Evolutionary conservation across 345 rosid genomes (phyloP), one percentile per base, ranked within the genome.

Genomic region (Euclidium syriacum): DNA sequence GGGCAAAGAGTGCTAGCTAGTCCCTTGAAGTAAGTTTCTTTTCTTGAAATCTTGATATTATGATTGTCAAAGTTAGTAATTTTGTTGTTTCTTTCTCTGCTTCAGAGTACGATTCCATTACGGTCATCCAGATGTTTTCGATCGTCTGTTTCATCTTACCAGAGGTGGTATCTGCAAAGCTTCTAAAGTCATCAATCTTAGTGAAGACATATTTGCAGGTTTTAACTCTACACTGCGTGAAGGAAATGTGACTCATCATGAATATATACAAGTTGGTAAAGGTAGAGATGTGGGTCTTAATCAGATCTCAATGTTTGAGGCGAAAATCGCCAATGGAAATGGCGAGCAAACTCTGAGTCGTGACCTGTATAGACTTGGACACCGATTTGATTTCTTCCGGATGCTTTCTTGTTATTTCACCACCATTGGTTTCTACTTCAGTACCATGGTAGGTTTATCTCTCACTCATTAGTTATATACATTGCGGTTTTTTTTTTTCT

Each of bases 131-230:
- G 97, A 90, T 79, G 77, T 90, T 20, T 90, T 90, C 70, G 95
- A 90, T 74, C 83, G 97, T 70, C 72, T 90, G 26, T 90, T 90
- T 65, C 97, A 90, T 79, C 80, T 90, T 40, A 87, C 95, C 15
- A 81, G 97, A 73, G 97, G 97, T 17, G 97, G 97, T 41, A 75
- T 90, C 50, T 87, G 97, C 78, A 87, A 90, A 79, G 97, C 97
- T 53, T 90, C 97, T 26, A 82, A 78, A 74, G 85, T 82, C 46
- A 90, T 90, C 70, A 90, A 90, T 71, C 74, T 90, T 66, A 87
- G 97, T 35, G 97, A 90, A 75, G 97, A 90, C 81, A 85, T 90
- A 50, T 90, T 87, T 80, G 83, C 97, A 85, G 97, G 97, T 57
- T 87, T 85, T 72, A 90, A 90, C 74, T 90, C 97, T 17, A 90